A percentile compares a stretch with the other conserved stretches of the same genome.
These are phyloP conservation scores for Pichia sp. DNA, from an alignment of 1,139 yeast species.

Conservation along the genomic window DNA sequence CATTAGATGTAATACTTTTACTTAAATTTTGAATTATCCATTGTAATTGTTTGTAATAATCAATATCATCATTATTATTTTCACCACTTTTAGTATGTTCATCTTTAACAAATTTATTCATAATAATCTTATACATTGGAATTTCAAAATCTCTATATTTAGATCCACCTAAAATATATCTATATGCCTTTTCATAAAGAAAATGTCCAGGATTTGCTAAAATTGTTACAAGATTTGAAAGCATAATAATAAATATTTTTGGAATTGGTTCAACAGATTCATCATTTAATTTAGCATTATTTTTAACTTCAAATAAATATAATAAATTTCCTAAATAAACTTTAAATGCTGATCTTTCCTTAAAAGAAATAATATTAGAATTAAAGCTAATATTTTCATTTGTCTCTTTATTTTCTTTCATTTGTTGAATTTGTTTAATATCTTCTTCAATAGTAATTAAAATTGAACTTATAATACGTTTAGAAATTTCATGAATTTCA, in stretches of 20 bases:
- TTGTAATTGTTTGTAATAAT: constrained; percentile 48
- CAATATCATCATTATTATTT: constrained; percentile 34
- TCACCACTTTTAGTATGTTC: constrained; percentile 18
- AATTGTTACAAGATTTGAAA: constrained; percentile 52
- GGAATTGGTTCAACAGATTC: constrained; percentile 23
- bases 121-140: constrained; percentile 55
- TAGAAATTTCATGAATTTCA: constrained; percentile 19
- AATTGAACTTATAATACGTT: constrained; percentile 21
- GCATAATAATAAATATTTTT: constrained; percentile 40
- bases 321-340: constrained; percentile 58
- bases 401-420: constrained; percentile 11
- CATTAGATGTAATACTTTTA: constrained; percentile 38
- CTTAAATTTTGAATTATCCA: constrained; percentile 60
- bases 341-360: constrained; percentile 53
- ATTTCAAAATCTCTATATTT: constrained; percentile 49
- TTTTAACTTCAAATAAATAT: constrained; percentile 35
- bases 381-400: background rate
- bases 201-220: constrained; percentile 63
- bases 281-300: constrained; percentile 9
- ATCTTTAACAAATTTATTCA: constrained; percentile 25
- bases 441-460: constrained; percentile 21
- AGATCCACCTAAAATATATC: constrained; percentile 56
- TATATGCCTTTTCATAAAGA: constrained; percentile 61
- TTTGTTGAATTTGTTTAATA: constrained; percentile 15
- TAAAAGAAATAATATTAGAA: constrained; percentile 32